These are phyloP conservation scores for Vitis riparia DNA, from an alignment of 164 flowering plant genomes.

Conservation along the genomic window DNA sequence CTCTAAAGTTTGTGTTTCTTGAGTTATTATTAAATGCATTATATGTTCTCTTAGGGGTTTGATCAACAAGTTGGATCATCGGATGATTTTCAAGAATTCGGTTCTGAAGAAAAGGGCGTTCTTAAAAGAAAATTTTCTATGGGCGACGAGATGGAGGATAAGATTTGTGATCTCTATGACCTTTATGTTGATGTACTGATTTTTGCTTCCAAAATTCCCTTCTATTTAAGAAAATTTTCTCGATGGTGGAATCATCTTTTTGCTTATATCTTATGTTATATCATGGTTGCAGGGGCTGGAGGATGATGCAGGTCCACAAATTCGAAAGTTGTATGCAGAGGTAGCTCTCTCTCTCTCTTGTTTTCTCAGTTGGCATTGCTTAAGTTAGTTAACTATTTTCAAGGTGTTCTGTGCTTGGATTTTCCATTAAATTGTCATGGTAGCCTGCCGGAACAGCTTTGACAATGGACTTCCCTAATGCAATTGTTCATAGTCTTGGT, in stretches of 20 bases:
- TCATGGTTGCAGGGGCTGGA: conserved; percentile 73
- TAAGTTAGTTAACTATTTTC: too few species aligned
- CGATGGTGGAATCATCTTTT: too few species aligned
- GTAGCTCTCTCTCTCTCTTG: conserved; percentile 29
- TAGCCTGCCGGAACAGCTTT: too few species aligned
- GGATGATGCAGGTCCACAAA: conserved; percentile 83
- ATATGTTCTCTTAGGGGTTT: conserved; percentile 37
- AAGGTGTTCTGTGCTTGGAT: too few species aligned
- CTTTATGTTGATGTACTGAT: conserved; percentile 76
- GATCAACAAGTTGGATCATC: conserved; percentile 60
- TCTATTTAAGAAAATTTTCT: neutral
- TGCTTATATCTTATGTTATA: neutral
- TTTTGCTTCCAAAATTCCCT: conserved; percentile 2
- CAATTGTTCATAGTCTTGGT: neutral
- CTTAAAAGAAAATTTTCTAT: conserved; percentile 50
- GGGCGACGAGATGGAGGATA: conserved; percentile 84
- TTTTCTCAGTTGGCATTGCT: neutral
- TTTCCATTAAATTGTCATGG: neutral
- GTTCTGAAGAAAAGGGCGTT: conserved; percentile 54
- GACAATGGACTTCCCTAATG: too few species aligned
- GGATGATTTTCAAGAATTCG: conserved; percentile 68
- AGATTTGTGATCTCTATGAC: conserved; percentile 93
- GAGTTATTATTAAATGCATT: neutral
- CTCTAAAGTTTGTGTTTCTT: neutral
- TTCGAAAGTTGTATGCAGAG: conserved; percentile 87